Conservation (phyloP, 2,329 filamentous ascomycete genomes). For the Sporothrix mexicana region DNA sequence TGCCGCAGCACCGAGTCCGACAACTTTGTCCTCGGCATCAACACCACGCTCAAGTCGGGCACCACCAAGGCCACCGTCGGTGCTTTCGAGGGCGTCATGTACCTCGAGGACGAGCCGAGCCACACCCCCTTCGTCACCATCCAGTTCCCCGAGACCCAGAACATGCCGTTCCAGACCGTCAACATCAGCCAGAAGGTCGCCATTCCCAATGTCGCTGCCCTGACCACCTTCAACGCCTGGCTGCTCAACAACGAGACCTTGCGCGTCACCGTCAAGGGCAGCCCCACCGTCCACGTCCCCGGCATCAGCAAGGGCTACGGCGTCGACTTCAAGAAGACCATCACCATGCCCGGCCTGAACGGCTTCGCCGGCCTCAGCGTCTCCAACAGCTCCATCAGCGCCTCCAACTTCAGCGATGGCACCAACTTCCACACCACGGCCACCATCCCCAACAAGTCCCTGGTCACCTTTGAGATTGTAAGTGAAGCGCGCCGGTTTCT, state of each 20-base stretch:
- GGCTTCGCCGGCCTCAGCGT: constrained; percentile 62
- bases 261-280: constrained; percentile 57
- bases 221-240: constrained; percentile 61
- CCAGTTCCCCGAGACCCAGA: constrained; percentile 58
- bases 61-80: constrained; percentile 59
- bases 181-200: constrained; percentile 57
- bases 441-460: constrained; percentile 67
- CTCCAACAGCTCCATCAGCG: constrained; percentile 55
- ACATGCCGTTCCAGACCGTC: constrained; percentile 56
- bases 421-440: constrained; percentile 67
- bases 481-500: constrained; percentile 41
- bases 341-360: constrained; percentile 55
- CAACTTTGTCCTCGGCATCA: constrained; percentile 59
- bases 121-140: constrained; percentile 58
- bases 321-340: constrained; percentile 62
- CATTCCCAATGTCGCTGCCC: constrained; percentile 55
- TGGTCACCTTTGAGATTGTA: constrained; percentile 68
- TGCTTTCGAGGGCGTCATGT: constrained; percentile 60
- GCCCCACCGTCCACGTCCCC: constrained; percentile 57
- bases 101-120: constrained; percentile 56
- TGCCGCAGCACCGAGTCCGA: constrained; percentile 54
- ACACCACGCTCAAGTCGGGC: constrained; percentile 61
- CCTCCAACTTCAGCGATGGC: constrained; percentile 49
- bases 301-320: constrained; percentile 56
- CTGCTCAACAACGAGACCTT: constrained; percentile 59